These are phyloP conservation scores for Clarireedia homoeocarpa DNA, from an alignment of 2,329 filamentous ascomycete species.

Conservation along the genomic window DNA sequence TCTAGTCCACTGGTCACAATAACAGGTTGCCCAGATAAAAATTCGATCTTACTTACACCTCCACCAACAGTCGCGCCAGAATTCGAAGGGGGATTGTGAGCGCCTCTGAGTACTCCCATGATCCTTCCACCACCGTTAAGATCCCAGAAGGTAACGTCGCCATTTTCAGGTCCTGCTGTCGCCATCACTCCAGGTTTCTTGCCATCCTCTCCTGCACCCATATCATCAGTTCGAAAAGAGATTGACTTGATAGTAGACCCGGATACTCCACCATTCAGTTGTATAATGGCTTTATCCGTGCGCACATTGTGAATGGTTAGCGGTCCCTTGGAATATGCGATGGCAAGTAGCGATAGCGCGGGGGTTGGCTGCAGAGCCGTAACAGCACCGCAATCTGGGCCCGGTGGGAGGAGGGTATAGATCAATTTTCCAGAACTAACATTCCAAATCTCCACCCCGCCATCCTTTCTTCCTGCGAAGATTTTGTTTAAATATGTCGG, in stretches of 20 bases:
- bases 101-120: conserved; percentile 77
- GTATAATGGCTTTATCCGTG: conserved; percentile 64
- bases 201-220: conserved; percentile 83
- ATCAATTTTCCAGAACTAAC: conserved; percentile 85
- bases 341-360: conserved; percentile 75
- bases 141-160: conserved; percentile 95
- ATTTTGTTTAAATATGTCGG: conserved; percentile 96
- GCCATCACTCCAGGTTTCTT: conserved; percentile 87
- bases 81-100: conserved; percentile 66
- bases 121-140: conserved; percentile 82
- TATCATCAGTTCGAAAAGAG: conserved; percentile 80
- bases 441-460: conserved; percentile 95
- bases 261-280: conserved; percentile 57
- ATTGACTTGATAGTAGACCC: conserved; percentile 69
- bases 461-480: conserved; percentile 79
- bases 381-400: conserved; percentile 67
- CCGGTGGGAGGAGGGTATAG: conserved; percentile 77
- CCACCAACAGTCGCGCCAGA: conserved; percentile 50
- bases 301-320: conserved; percentile 76
- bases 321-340: conserved; percentile 75
- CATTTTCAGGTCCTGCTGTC: conserved; percentile 68
- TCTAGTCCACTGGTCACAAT: conserved; percentile 86
- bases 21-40: conserved; percentile 81
- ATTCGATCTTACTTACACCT: conserved; percentile 82
- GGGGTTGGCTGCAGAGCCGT: conserved; percentile 80